Conservation (phyloP, 768 basidiomycete genomes). For the Cytidiella melzeri region DNA sequence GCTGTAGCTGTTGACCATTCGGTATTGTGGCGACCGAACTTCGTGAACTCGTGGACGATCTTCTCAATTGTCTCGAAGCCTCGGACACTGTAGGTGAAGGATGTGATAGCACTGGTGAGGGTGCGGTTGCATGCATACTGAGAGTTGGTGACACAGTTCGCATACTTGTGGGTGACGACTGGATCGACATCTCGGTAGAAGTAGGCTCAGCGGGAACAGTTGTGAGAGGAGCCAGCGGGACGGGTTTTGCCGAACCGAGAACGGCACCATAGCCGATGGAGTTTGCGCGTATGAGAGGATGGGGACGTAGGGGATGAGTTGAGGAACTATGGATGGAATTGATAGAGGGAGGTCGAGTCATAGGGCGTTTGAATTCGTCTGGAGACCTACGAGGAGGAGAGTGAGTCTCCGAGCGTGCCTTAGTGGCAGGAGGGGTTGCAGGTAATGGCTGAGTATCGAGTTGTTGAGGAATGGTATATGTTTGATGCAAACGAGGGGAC, state of each 20-base stretch:
- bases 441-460: conserved; percentile 11
- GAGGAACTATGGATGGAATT: conserved; percentile 45
- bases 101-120: conserved; percentile 19
- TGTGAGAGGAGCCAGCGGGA: conserved; percentile 53
- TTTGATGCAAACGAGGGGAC: conserved; percentile 1
- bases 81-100: conserved; percentile 23
- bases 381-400: conserved; percentile 35
- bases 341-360: conserved; percentile 57
- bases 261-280: conserved; percentile 44
- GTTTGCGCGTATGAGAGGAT: conserved; percentile 72
- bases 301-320: conserved; percentile 45
- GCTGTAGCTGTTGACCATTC: conserved; percentile 28
- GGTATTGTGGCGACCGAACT: conserved; percentile 52
- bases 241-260: conserved; percentile 34
- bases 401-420: conserved; percentile 32
- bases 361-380: conserved; percentile 34
- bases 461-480: conserved; percentile 3
- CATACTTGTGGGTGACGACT: conserved; percentile 26
- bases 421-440: conserved; percentile 14
- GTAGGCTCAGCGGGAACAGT: conserved; percentile 45
- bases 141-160: conserved; percentile 30
- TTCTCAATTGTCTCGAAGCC: conserved; percentile 29
- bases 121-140: conserved; percentile 32
- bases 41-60: conserved; percentile 53
- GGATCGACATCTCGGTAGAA: conserved; percentile 36